Evolutionary conservation across 2,329 filamentous ascomycete genomes (phyloP).

Genomic region (Penicillium sp.): DNA sequence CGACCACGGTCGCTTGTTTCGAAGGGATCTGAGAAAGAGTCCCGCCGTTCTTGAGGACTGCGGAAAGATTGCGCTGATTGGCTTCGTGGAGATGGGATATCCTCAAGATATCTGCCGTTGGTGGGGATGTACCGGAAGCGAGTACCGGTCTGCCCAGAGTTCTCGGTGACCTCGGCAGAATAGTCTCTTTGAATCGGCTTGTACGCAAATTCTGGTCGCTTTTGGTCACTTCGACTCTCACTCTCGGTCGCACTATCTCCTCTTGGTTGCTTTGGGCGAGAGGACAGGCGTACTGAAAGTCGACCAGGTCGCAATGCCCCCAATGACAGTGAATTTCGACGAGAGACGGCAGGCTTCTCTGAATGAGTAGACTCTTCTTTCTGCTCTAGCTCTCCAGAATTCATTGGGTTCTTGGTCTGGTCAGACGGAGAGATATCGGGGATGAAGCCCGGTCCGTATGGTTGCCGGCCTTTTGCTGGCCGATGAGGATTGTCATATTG

Average conservation of each 20-base stretch:
- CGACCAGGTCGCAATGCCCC: slow-evolving; percentile 30
- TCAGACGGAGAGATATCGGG: slow-evolving; percentile 23
- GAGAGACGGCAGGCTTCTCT: slow-evolving; percentile 8
- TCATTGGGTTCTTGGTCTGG: background rate
- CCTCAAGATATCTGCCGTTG: slow-evolving; percentile 28
- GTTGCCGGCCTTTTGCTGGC: slow-evolving; percentile 13
- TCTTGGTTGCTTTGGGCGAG: slow-evolving; percentile 24
- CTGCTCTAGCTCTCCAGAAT: slow-evolving; percentile 14
- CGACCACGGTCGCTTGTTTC: slow-evolving; percentile 9
- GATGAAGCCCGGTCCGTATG: slow-evolving; percentile 37
- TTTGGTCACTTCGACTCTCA: slow-evolving; percentile 11
- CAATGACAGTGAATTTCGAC: slow-evolving; percentile 26
- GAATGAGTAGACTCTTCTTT: slow-evolving; percentile 9
- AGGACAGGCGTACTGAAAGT: slow-evolving; percentile 33
- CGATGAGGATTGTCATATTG: slow-evolving; percentile 36
- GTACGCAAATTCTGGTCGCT: slow-evolving; percentile 36
- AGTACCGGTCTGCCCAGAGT: slow-evolving; percentile 8
- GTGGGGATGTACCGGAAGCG: slow-evolving; percentile 41
- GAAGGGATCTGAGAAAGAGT: slow-evolving; percentile 16
- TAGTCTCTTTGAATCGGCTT: slow-evolving; percentile 40
- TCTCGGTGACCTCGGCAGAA: slow-evolving; percentile 32
- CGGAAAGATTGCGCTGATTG: slow-evolving; percentile 20
- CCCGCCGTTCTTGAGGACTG: slow-evolving; percentile 8
- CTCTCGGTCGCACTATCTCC: slow-evolving; percentile 14
- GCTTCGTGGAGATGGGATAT: slow-evolving; percentile 20